Base-by-base conservation (phyloP, 345 rosid species). In the Reutealis trisperma region DNA sequence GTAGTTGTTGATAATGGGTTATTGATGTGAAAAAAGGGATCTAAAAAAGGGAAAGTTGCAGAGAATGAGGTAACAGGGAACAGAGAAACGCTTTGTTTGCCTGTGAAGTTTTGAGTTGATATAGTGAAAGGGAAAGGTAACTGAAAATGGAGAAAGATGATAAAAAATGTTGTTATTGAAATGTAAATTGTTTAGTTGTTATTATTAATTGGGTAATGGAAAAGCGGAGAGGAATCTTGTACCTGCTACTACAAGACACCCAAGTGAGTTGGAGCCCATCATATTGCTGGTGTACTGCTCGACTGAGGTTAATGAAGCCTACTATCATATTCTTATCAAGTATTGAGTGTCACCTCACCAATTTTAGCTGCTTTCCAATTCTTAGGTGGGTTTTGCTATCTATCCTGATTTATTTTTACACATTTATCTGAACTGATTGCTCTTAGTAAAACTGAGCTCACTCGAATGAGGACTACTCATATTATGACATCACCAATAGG, bases 261-360 rank as follows among this genome's bases (percentile, higher is more conserved):
- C 44, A 42, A 75, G 73, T 82, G 84, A 79, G 84, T 84, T 80
- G 84, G 81, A 69, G 79, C 27, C 73, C 84, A 78, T 70, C 6
- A 72, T 72, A 45, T 37, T 75, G 65, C 73, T 75, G 80, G 54
- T 42, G 34, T 6, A 0, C 24, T n/a, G 32, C 73, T 24, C 25
- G n/a, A 66, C 52, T 47, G 13, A 9, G 1, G 14, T 47, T 1
- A 34, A 0, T 37, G 6, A 37, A 5, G 4, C 16, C 67, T 45
- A 13, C 52, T 34, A 61, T 44, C 22, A 10, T 63, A 1, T 63
- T 61, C 22, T 13, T 63, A 1, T 57, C 55, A 13, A 34, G 5
- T 0, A 47, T 74, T 77, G 78, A 62, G 78, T 32, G 13, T 6
- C 13, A 21, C 30, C 71, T 60, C 47, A 1, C 27, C 16, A 1